Evolutionary conservation across 75 land plant species (phyloP).

Genomic region (Cupressus sempervirens): DNA sequence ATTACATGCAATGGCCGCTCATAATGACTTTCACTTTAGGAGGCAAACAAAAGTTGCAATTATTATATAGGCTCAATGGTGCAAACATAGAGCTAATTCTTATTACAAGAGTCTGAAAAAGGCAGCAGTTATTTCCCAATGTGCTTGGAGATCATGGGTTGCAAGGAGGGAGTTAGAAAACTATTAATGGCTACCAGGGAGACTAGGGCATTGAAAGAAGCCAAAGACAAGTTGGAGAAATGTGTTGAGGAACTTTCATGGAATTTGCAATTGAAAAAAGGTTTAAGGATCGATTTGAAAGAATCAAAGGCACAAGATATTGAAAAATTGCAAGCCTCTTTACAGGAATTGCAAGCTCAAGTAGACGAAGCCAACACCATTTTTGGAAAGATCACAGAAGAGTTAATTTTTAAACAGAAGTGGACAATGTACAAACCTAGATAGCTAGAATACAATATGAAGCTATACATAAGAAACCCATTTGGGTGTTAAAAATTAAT

Average conservation of each 20-base stretch:
- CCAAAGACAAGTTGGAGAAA: constrained; percentile 95
- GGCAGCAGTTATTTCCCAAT: constrained; percentile 62
- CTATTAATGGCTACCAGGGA: constrained; percentile 69
- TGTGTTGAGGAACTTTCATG: constrained; percentile 92
- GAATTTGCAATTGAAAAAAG: constrained; percentile 90
- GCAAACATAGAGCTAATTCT: constrained; percentile 59
- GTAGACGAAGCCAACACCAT: too few species aligned
- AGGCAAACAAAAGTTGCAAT: constrained; percentile 68
- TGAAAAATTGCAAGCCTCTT: too few species aligned
- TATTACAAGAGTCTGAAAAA: constrained; percentile 66
- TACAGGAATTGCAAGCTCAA: too few species aligned
- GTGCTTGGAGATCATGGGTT: constrained; percentile 79
- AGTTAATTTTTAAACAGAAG: too few species aligned
- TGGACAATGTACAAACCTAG: too few species aligned
- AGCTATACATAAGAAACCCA: too few species aligned
- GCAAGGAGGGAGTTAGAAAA: constrained; percentile 72
- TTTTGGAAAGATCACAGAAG: too few species aligned
- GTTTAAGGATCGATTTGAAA: constrained; percentile 91
- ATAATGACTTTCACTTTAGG: constrained; percentile 50
- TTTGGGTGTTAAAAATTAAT: too few species aligned
- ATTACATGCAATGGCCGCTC: constrained; percentile 68
- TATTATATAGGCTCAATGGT: constrained; percentile 75
- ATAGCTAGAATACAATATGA: too few species aligned
- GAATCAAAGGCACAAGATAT: too few species aligned
- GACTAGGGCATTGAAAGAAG: constrained; percentile 61